Evolutionary conservation across 495 filamentous ascomycete species (phyloP), one percentile per base, ranked within the genome.

Genomic region (Neurospora pannonica): DNA sequence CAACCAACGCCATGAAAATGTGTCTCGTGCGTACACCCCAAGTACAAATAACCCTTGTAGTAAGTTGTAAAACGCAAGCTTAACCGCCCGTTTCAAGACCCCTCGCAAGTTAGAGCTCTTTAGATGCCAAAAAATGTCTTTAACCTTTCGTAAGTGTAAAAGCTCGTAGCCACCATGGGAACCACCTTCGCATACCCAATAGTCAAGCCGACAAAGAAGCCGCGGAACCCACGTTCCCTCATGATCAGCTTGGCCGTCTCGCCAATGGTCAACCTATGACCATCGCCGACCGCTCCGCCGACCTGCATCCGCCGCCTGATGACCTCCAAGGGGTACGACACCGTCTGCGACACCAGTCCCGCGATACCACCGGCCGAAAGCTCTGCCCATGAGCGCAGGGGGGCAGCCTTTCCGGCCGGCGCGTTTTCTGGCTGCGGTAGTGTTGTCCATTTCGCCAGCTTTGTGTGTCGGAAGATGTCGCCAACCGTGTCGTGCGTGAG

Each of bases 161-260:
- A 90, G 79, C 90, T 91, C 60, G 92, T 92, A 38, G 96, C 96
- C 73, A 84, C 89, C 93, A 99, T 93, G 3, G 96, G 96, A 71
- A 98, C 85, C 72, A 99, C 89, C 85, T 99, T 99, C 73, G 94
- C 86, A 79, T 99, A 99, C 15, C 96, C 96, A 80, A 99, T 98
- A 5, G 92, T 93, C 81, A 99, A 82, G 1, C 96, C 96, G 31
- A 98, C 92, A 84, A 91, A 99, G 82, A 97, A 99, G 2, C 96
- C 96, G 40, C 88, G 86, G 75, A 92, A 84, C 1, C 96, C 97
- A 24, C 86, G 86, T 83, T 96, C 94, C 74, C 86, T 81, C 79
- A 87, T 92, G 75, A 99, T 95, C 77, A 87, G 86, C 71, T 81
- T 83, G 31, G 89, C 91, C 2, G 94, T 97, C 83, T 99, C 95